Conservation (phyloP, 148 eudicot genomes). For the Dianthus caryophyllus region DNA sequence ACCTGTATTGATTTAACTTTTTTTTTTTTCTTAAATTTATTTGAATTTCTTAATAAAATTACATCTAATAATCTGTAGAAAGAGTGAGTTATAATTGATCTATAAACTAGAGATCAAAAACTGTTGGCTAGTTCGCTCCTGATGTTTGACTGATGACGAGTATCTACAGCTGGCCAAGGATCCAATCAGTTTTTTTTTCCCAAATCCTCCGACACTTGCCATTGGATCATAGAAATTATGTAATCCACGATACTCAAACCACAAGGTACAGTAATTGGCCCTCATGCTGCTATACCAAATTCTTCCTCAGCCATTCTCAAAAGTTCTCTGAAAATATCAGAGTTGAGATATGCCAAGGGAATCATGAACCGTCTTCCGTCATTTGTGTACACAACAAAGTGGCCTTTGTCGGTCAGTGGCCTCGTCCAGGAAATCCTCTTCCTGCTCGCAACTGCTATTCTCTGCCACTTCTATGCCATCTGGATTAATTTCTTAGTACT, state of each 20-base stretch:
- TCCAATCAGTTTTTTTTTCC: constrained; percentile 7
- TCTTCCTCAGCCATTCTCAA: too few relatives aligned
- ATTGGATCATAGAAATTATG: constrained; percentile 30
- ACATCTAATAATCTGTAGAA: too few relatives aligned
- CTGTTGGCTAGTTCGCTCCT: background rate
- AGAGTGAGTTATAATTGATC: too few relatives aligned
- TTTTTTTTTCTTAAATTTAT: too few relatives aligned
- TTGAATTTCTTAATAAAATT: too few relatives aligned
- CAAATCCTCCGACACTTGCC: constrained; percentile 14
- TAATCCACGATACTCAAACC: constrained; percentile 36
- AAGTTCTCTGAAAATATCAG: too few relatives aligned
- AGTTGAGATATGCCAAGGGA: too few relatives aligned
- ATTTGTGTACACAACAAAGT: constrained; percentile 8
- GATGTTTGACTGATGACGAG: constrained; percentile 11
- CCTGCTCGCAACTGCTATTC: constrained; percentile 14
- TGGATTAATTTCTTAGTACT: constrained; percentile 26
- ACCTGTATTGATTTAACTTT: too few relatives aligned
- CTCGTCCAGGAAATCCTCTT: constrained; percentile 10
- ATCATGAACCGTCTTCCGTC: too few relatives aligned
- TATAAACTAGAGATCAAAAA: constrained; percentile 13
- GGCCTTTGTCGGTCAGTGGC: constrained; percentile 3
- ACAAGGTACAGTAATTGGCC: constrained; percentile 43
- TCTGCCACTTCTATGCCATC: constrained; percentile 21
- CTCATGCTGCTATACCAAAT: constrained; percentile 25
- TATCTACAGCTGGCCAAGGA: constrained; percentile 17